Evolutionary conservation across 2,329 filamentous ascomycete genomes (phyloP), one percentile per base, ranked within the genome.

Genomic region (Chrysosporium queenslandicum): DNA sequence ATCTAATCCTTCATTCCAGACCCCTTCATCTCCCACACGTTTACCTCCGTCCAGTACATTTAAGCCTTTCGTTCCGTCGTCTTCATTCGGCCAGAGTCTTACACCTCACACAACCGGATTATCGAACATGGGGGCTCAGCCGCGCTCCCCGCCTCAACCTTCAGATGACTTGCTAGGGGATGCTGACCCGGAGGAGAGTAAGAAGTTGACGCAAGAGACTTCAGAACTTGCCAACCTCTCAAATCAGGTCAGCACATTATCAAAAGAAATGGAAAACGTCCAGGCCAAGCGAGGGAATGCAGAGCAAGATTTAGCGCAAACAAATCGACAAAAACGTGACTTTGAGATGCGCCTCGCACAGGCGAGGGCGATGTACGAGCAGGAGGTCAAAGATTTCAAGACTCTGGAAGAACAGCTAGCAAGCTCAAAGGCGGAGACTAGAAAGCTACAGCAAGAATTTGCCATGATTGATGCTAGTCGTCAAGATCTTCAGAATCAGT

Each of bases 141-240:
- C 58, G 18, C 58, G 73, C 45, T 74, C 69, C 14, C 68, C 71
- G n/a, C 69, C 74, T 30, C 74, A 79, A 47, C 74, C 75, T 8
- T 76, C 83, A 47, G 89, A 96, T 61, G 92, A 97, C 67, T 77
- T 97, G 6, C 77, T 98, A n/a, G 87, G 87, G 14, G 90, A 96
- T 60, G 85, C 83, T 58, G 91, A 97, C 58, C 85, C 86, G 1
- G 89, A 94, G 63, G 82, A 90, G 52, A 91, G 84, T 70, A 92
- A 86, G 68, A 94, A 86, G 66, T 74, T 97, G 23, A 92, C 86
- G 0, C 85, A 83, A 58, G 92, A 98, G 64, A 92, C 90, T 2
- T 85, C 86, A 0, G 92, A 98, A 67, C 77, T 98, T 53, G 92
- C 90, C 48, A 97, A 98, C 65, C 77, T 98, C 60, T 96, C 91